Base-by-base conservation (phyloP, 2,329 filamentous ascomycete species). In the Polytolypa hystricis region DNA sequence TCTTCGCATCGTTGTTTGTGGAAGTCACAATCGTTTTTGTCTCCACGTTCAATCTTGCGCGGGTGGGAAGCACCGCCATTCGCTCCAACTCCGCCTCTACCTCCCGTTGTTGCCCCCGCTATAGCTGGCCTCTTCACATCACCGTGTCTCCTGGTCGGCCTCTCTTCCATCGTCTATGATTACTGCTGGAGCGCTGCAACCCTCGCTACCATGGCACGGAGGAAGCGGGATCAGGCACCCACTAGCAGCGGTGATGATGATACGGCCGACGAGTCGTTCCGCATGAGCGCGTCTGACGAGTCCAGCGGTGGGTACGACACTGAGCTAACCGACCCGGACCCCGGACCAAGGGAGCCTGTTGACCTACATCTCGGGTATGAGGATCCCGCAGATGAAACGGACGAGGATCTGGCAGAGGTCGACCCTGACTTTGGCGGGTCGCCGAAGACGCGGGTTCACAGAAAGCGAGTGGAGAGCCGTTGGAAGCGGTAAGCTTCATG, bases 361-460 rank as follows among this genome's bases (percentile, higher is more conserved):
- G 27, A 32, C 30, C 16, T 18, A 9, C 10, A 17, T 33, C 14
- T 19, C 6, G 5, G n/a, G 29, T 44, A 45, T 29, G 18, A 47
- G 41, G 39, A 44, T 40, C 38, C 39, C n/a, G 39, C 32, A 34
- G 37, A 47, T 47, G 26, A 50, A 30, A 48, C 37, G 10, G 42
- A 49, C 40, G 30, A 49, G 42, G 41, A 48, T 30, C 40, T 50
- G 15, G 41, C 41, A 8, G 29, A 50, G 12, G 39, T 51, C 19
- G 28, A 36, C 17, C 41, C 40, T 14, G 38, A 51, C 43, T 51
- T 46, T 39, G 35, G 42, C 33, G 21, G 29, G 33, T 47, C 41
- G 15, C 38, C 41, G 4, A 38, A 43, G 36, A 48, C 38, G 10
- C 42, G 44, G 39, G 45, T 42, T 27, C 39, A 43, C 16, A 43